Evolutionary conservation across 148 eudicot genomes (phyloP).

Genomic region (Polygonum aviculare): DNA sequence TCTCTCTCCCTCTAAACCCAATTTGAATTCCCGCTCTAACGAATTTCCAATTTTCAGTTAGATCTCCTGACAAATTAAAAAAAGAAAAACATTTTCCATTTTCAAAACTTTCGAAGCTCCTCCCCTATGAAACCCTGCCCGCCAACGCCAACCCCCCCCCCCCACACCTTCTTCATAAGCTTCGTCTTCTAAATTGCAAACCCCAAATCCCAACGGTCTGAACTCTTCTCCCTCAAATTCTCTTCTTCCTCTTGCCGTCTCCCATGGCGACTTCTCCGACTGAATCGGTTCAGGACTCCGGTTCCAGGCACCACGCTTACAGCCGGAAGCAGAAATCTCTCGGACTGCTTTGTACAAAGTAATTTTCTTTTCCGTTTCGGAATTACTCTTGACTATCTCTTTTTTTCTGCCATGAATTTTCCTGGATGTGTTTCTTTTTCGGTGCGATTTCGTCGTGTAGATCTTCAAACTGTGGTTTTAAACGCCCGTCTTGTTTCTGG

Average conservation of each 20-base stretch:
- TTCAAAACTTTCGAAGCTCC: constrained; percentile 3
- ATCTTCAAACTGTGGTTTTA: background rate
- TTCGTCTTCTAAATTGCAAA: background rate
- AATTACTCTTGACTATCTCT: background rate
- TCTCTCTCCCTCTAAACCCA: background rate
- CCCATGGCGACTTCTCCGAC: constrained; percentile 29
- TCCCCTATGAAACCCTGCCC: constrained; percentile 9
- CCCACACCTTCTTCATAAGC: background rate
- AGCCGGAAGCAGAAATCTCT: constrained; percentile 86
- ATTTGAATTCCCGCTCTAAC: constrained; percentile 9
- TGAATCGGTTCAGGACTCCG: constrained; percentile 25
- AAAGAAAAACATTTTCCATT: background rate
- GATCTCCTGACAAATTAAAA: background rate
- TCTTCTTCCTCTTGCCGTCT: background rate
- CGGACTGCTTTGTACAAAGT: constrained; percentile 94
- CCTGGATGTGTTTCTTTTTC: background rate
- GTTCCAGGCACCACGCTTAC: constrained; percentile 45
- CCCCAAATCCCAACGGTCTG: background rate
- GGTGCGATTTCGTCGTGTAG: background rate
- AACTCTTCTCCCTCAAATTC: background rate
- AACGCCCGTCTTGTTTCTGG: background rate
- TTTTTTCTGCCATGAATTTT: background rate
- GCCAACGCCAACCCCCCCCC: background rate
- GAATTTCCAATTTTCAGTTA: constrained; percentile 6
- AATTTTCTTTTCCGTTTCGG: constrained; percentile 8